Conservation (phyloP, 2,329 filamentous ascomycete species). For the Botrytis paeoniae region DNA sequence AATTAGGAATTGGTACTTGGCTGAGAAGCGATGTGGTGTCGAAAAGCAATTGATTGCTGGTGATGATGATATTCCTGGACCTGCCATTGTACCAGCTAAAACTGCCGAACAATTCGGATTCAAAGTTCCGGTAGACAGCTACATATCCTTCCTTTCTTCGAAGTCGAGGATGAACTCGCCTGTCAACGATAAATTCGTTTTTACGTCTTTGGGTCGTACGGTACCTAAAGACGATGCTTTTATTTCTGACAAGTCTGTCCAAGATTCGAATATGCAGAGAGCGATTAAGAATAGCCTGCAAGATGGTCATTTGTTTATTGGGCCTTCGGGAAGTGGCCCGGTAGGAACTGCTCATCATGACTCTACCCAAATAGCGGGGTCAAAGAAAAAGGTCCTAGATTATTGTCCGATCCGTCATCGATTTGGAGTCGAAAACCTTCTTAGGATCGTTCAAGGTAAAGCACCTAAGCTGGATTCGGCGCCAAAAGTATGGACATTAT, state of each 20-base stretch:
- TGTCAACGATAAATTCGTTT: background rate
- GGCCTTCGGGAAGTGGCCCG: background rate
- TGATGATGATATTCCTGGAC: conserved; percentile 42
- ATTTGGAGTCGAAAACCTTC: conserved; percentile 59
- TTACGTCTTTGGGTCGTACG: conserved; percentile 3
- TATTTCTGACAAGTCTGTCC: too few species aligned
- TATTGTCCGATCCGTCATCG: conserved; percentile 65
- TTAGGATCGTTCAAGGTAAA: conserved; percentile 56
- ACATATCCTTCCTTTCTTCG: background rate
- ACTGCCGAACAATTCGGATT: background rate
- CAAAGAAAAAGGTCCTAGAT: conserved; percentile 44
- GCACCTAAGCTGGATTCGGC: conserved; percentile 60
- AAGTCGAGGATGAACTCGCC: background rate
- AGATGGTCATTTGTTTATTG: background rate
- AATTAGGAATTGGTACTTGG: conserved; percentile 54
- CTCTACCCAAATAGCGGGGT: background rate
- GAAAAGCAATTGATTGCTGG: conserved; percentile 45
- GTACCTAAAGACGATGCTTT: background rate
- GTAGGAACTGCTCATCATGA: background rate
- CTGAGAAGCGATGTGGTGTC: conserved; percentile 41
- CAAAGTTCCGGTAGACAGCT: background rate
- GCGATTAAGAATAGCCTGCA: background rate
- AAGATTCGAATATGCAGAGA: background rate
- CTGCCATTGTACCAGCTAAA: background rate
- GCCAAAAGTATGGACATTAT: conserved; percentile 64